Evolutionary conservation across 2,329 filamentous ascomycete species (phyloP).

Genomic region (Iodosphaeria phyllophila): DNA sequence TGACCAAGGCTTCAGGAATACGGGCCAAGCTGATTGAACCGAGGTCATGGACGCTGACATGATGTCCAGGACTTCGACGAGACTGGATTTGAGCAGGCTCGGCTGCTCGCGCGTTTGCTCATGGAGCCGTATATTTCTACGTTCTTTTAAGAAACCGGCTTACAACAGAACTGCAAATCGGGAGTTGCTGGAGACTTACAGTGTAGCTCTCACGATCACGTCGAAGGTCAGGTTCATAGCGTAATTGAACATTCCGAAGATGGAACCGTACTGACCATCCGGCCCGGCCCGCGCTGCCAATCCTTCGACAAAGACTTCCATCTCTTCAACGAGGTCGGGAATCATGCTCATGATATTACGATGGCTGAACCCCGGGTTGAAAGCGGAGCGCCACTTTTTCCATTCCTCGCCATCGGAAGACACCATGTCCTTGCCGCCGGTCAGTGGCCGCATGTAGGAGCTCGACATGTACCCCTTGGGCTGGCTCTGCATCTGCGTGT

Average conservation of each 20-base stretch:
- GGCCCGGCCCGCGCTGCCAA: constrained; percentile 4
- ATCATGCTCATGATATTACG: constrained; percentile 14
- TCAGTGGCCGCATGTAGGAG: constrained; percentile 8
- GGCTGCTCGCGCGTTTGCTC: constrained; percentile 2
- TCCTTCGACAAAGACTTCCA: constrained; percentile 5
- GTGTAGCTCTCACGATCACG: constrained; percentile 7
- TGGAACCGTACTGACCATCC: constrained; percentile 4
- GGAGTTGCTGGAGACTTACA: too few species aligned
- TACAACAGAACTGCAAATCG: too few species aligned
- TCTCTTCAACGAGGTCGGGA: constrained; percentile 11
- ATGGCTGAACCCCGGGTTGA: constrained; percentile 16
- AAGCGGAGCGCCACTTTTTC: constrained; percentile 9
- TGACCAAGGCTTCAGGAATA: too few species aligned
- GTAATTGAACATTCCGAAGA: constrained; percentile 8
- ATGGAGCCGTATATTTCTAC: constrained; percentile 2
- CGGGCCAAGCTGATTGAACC: too few species aligned
- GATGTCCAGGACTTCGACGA: too few species aligned
- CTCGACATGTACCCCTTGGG: constrained; percentile 11
- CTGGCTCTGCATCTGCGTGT: constrained; percentile 12
- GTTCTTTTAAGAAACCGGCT: too few species aligned
- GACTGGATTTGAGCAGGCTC: too few species aligned
- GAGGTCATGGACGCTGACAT: too few species aligned
- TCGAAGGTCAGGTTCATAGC: constrained; percentile 7
- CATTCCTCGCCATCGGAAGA: constrained; percentile 13
- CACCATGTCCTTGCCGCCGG: constrained; percentile 13